Percentiles rank a stretch among this genome's conserved stretches.
phyloP scores from a whole-genome alignment of 768 basidiomycete species.

The Tricholoma sp. region DNA sequence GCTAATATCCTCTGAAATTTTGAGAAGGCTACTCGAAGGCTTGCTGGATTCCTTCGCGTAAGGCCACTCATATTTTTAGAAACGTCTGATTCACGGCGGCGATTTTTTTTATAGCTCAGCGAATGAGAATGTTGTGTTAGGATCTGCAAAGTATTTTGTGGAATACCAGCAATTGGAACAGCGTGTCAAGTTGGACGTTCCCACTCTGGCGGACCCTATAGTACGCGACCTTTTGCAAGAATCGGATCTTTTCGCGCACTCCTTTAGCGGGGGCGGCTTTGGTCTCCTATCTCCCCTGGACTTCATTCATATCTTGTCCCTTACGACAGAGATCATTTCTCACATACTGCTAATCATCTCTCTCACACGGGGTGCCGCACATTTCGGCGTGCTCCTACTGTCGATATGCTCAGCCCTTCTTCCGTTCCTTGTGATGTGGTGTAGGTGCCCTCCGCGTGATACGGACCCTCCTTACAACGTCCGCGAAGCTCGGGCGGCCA shows the following conservation, averaged over 20 bases:
- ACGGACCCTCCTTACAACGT: conserved; percentile 42
- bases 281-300: conserved; percentile 79
- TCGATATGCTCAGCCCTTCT: conserved; percentile 58
- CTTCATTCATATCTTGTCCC: conserved; percentile 67
- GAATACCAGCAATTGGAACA: conserved; percentile 79
- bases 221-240: conserved; percentile 80
- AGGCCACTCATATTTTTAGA: conserved; percentile 26
- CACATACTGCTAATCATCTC: conserved; percentile 67
- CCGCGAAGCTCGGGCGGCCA: conserved; percentile 58
- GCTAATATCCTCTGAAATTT: conserved; percentile 57
- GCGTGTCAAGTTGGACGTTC: conserved; percentile 71
- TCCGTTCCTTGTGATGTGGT: conserved; percentile 54
- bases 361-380: conserved; percentile 51
- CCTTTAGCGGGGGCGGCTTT: conserved; percentile 73
- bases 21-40: conserved; percentile 59
- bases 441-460: conserved; percentile 34
- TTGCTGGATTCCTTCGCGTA: conserved; percentile 71
- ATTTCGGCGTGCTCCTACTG: conserved; percentile 52
- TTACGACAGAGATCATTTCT: conserved; percentile 66
- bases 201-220: conserved; percentile 68
- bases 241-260: conserved; percentile 80
- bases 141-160: conserved; percentile 67
- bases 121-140: conserved; percentile 71
- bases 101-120: conserved; percentile 38
- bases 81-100: conserved; percentile 11